Percentiles rank a stretch among this genome's conserved stretches.
Conservation (phyloP, 768 basidiomycete genomes). For the Tephrocybe sp. region DNA sequence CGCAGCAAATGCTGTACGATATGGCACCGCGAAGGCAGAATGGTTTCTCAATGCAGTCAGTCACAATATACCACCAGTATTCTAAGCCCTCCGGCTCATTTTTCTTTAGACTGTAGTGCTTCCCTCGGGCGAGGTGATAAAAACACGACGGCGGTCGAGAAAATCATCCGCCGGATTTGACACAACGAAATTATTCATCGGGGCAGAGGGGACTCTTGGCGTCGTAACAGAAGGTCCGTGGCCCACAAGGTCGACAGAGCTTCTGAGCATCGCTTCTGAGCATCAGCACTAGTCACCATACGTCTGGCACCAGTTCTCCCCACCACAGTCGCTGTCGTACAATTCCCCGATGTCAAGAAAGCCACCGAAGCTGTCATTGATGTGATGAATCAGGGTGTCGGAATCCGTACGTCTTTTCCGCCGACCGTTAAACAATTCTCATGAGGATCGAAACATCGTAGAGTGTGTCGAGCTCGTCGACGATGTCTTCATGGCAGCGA, state of each 20-base stretch:
- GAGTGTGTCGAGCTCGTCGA: constrained; percentile 89
- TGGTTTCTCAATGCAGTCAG: constrained; percentile 86
- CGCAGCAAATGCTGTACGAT: constrained; percentile 76
- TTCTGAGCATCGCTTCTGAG: neutral
- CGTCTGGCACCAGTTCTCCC: constrained; percentile 80
- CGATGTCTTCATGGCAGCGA: constrained; percentile 62
- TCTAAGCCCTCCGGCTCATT: neutral
- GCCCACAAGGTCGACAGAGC: neutral
- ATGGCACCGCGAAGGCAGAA: constrained; percentile 87
- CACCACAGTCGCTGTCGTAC: constrained; percentile 79
- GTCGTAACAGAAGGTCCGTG: constrained; percentile 79
- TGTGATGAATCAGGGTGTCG: constrained; percentile 69
- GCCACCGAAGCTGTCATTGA: constrained; percentile 78
- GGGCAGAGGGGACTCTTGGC: constrained; percentile 78
- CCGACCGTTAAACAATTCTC: neutral
- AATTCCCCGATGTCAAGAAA: constrained; percentile 72
- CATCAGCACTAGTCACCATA: constrained; percentile 57
- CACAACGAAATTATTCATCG: constrained; percentile 82
- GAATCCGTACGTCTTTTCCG: constrained; percentile 58
- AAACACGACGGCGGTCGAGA: constrained; percentile 74
- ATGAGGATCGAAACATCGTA: constrained; percentile 19
- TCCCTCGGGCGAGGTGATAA: constrained; percentile 87
- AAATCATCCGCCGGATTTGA: constrained; percentile 92
- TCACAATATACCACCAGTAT: neutral
- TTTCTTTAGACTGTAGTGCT: constrained; percentile 84